Evolutionary conservation across 148 eudicot genomes (phyloP).

Genomic region (Dysphania ambrosioides): DNA sequence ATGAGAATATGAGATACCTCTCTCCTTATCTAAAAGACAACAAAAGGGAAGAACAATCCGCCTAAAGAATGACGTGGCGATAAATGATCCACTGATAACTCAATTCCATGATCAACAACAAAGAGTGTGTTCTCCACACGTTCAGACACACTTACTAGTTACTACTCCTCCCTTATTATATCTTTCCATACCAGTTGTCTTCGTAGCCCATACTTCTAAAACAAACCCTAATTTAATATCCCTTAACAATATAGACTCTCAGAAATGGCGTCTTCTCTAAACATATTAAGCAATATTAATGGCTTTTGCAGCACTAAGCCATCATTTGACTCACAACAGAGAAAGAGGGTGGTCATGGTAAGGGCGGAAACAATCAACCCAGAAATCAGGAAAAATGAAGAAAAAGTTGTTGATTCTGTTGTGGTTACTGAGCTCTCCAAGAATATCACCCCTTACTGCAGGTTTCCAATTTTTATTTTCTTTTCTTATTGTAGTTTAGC

Average conservation of each 20-base stretch:
- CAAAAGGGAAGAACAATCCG: background rate
- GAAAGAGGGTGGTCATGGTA: constrained; percentile 43
- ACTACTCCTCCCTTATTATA: too few relatives aligned
- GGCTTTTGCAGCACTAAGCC: constrained; percentile 26
- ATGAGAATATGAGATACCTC: too few relatives aligned
- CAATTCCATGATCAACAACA: constrained; percentile 1
- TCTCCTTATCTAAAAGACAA: background rate
- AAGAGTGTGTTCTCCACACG: constrained; percentile 46
- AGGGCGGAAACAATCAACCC: constrained; percentile 81
- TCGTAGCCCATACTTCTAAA: background rate
- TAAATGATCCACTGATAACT: constrained; percentile 20
- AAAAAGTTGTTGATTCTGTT: constrained; percentile 84
- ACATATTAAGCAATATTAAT: constrained; percentile 20
- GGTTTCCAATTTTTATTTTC: constrained; percentile 33
- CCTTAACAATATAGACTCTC: too few relatives aligned
- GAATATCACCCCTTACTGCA: constrained; percentile 89
- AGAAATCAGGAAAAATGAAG: constrained; percentile 75
- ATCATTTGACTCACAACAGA: constrained; percentile 17
- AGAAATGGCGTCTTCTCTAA: constrained; percentile 33
- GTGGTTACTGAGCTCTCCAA: constrained; percentile 74
- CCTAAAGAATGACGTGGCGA: constrained; percentile 19
- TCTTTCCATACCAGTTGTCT: background rate
- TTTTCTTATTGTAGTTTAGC: background rate
- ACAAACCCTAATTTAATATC: background rate
- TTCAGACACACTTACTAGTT: background rate